A percentile compares a stretch with the other conserved stretches of the same genome.
phyloP scores from a whole-genome alignment of 2,329 filamentous ascomycete species.

The Knoxdaviesia proteae region DNA sequence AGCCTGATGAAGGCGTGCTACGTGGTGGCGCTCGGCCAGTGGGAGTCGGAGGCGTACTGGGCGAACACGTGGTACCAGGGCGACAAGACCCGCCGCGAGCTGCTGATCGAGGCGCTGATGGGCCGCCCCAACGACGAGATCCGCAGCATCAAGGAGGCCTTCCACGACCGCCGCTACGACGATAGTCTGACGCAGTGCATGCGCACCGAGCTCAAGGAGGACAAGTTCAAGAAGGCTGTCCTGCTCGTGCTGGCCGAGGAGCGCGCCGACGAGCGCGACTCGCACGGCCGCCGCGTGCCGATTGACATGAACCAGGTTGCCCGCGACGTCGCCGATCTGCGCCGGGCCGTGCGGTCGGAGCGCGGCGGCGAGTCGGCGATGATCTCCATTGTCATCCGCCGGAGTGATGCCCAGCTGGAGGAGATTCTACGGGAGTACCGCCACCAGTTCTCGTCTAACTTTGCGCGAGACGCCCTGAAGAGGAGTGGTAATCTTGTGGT shows the following conservation, averaged over 20 bases:
- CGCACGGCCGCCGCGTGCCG: constrained; percentile 33
- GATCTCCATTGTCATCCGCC: constrained; percentile 61
- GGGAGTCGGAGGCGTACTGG: constrained; percentile 94
- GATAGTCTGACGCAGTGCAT: constrained; percentile 70
- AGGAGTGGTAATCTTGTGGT: constrained; percentile 88
- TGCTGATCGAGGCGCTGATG: constrained; percentile 86
- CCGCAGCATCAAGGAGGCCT: constrained; percentile 64
- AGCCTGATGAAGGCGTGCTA: constrained; percentile 84
- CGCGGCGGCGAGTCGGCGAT: constrained; percentile 76
- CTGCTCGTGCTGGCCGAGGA: constrained; percentile 64
- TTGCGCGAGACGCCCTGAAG: constrained; percentile 67
- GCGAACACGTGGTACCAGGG: constrained; percentile 95
- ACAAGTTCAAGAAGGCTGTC: constrained; percentile 87
- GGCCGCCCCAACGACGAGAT: constrained; percentile 80
- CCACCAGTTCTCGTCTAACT: constrained; percentile 51
- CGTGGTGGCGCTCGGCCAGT: constrained; percentile 68
- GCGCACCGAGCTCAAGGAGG: constrained; percentile 78
- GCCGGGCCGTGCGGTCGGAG: constrained; percentile 45
- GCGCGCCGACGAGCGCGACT: constrained; percentile 63
- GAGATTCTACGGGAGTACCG: constrained; percentile 67
- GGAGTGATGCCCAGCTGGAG: constrained; percentile 63
- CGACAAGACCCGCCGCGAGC: constrained; percentile 62
- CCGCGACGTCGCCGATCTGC: constrained; percentile 53
- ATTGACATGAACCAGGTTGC: constrained; percentile 40
- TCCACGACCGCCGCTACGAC: constrained; percentile 78